Conservation (phyloP, 2,329 filamentous ascomycete species). For the Monosporascus cannonballus region DNA sequence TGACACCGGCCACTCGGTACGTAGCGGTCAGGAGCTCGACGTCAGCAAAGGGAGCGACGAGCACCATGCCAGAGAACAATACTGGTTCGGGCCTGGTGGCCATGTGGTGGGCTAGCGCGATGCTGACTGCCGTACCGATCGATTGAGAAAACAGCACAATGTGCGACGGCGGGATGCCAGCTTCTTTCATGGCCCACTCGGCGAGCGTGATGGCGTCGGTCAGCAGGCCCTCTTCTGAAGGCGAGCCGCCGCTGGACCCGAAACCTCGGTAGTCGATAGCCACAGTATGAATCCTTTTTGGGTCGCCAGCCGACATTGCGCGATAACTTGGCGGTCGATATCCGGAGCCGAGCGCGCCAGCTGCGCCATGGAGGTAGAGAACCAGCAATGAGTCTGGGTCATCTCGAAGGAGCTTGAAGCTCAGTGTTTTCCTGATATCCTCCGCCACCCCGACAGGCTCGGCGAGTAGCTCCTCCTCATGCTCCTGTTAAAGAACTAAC, state of each 20-base stretch:
- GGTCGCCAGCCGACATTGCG: constrained; percentile 43
- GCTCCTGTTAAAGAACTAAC: constrained; percentile 54
- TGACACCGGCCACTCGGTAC: constrained; percentile 48
- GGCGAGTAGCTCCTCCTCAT: constrained; percentile 42
- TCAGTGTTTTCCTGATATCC: constrained; percentile 29
- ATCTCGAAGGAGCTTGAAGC: constrained; percentile 38
- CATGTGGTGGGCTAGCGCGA: constrained; percentile 25
- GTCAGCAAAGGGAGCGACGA: constrained; percentile 53
- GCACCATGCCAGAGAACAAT: constrained; percentile 46
- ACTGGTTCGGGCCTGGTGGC: constrained; percentile 27
- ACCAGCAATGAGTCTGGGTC: constrained; percentile 38
- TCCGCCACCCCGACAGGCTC: constrained; percentile 30
- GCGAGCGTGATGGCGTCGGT: constrained; percentile 46
- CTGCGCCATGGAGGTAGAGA: constrained; percentile 49
- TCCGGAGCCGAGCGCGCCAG: constrained; percentile 49
- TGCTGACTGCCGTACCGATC: constrained; percentile 44
- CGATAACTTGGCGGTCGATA: constrained; percentile 51
- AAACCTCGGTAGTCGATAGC: constrained; percentile 59
- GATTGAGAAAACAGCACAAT: constrained; percentile 57
- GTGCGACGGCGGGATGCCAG: constrained; percentile 43
- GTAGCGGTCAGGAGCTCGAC: constrained; percentile 47
- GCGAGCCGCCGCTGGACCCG: constrained; percentile 44
- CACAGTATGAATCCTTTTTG: constrained; percentile 49
- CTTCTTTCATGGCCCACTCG: constrained; percentile 47
- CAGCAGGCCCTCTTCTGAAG: constrained; percentile 49